phyloP scores from a whole-genome alignment of 805 yeast genomes.

The Candida ascalaphidarum region DNA sequence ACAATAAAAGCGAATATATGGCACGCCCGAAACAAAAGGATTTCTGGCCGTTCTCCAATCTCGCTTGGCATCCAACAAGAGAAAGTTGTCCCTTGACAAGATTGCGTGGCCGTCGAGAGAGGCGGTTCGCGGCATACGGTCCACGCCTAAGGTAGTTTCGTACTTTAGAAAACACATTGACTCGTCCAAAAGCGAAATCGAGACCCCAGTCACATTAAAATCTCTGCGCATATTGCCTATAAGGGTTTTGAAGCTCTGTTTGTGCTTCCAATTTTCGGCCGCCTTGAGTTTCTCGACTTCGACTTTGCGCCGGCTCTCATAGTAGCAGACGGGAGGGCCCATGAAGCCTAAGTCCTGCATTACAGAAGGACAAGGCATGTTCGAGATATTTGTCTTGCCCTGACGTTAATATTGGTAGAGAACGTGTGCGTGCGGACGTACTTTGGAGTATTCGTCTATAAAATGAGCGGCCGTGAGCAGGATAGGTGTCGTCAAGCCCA shows the following conservation, averaged over 20 bases:
- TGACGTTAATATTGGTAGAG: constrained; percentile 15
- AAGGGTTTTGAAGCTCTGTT: constrained; percentile 27
- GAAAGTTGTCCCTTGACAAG: constrained; percentile 46
- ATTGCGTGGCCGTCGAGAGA: constrained; percentile 67
- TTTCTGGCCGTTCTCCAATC: constrained; percentile 65
- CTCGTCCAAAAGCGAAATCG: constrained; percentile 50
- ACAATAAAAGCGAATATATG: constrained; percentile 52
- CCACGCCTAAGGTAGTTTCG: constrained; percentile 38
- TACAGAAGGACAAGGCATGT: constrained; percentile 48
- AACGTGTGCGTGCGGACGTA: constrained; percentile 7
- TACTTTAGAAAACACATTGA: constrained; percentile 41
- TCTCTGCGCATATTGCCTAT: constrained; percentile 28
- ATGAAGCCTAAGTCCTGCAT: constrained; percentile 37
- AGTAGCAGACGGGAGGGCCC: constrained; percentile 51
- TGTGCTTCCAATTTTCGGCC: constrained; percentile 43
- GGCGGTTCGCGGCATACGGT: constrained; percentile 44
- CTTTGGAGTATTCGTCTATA: constrained; percentile 43
- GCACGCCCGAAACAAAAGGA: constrained; percentile 57
- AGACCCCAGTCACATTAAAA: constrained; percentile 42
- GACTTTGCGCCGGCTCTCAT: constrained; percentile 38
- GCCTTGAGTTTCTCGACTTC: constrained; percentile 32
- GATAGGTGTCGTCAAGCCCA: constrained; percentile 10
- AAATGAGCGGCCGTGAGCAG: constrained; percentile 41
- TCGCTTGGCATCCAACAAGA: constrained; percentile 47
- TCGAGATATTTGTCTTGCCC: constrained; percentile 50